These are phyloP conservation scores for Puccinia horiana DNA, from an alignment of 1,284 basidiomycete species.

Conservation along the genomic window DNA sequence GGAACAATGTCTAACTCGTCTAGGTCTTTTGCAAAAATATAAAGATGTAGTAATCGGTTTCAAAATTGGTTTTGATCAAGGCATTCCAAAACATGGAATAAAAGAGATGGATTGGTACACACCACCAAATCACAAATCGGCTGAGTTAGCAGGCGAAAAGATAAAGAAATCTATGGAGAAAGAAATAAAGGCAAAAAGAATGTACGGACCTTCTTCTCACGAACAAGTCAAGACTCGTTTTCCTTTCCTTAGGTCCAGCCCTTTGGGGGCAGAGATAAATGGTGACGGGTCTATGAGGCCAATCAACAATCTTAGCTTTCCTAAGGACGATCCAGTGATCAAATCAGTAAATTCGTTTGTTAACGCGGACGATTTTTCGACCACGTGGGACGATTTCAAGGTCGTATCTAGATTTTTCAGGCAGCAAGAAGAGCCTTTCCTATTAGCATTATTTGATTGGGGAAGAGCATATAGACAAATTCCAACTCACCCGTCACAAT, in stretches of 20 bases:
- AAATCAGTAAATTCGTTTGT: constrained; percentile 6
- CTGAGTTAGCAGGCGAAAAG: neutral
- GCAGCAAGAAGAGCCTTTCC: neutral
- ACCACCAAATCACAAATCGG: neutral
- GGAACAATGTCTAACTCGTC: neutral
- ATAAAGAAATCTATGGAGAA: neutral
- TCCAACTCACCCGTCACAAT: too few relatives aligned
- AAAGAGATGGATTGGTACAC: neutral
- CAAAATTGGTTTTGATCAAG: neutral
- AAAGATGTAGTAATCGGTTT: neutral
- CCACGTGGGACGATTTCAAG: neutral
- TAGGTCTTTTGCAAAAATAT: neutral
- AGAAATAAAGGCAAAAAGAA: neutral
- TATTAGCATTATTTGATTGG: neutral
- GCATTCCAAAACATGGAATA: neutral
- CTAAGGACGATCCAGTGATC: neutral
- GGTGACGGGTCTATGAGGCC: neutral
- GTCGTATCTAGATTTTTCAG: neutral
- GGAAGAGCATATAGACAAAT: too few relatives aligned
- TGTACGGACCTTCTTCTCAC: constrained; percentile 2
- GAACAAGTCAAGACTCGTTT: neutral
- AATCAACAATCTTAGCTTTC: neutral
- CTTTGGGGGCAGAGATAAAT: too few relatives aligned
- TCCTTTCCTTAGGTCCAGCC: neutral
- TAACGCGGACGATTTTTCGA: neutral